phyloP scores from a whole-genome alignment of 148 eudicot genomes.

The Talinum fruticosum region DNA sequence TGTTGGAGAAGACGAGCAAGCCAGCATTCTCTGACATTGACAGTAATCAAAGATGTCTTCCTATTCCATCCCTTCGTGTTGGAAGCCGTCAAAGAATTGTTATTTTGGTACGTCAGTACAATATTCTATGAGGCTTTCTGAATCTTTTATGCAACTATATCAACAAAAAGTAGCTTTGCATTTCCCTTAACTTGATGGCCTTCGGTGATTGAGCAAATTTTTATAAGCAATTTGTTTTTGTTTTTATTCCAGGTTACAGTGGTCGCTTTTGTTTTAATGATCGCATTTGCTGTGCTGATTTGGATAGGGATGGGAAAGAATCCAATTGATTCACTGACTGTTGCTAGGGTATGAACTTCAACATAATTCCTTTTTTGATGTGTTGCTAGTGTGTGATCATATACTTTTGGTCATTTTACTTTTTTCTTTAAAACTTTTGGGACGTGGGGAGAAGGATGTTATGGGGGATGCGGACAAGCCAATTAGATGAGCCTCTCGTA shows the following conservation, averaged over 20 bases:
- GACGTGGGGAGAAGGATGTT: background rate
- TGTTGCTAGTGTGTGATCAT: background rate
- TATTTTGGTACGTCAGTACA: constrained; percentile 52
- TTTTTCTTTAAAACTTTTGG: background rate
- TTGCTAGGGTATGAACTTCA: constrained; percentile 67
- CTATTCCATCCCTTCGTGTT: constrained; percentile 46
- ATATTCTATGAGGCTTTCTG: background rate
- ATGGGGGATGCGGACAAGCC: background rate
- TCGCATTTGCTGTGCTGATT: constrained; percentile 62
- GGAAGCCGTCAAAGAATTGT: constrained; percentile 90
- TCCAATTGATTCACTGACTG: constrained; percentile 65
- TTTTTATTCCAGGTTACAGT: constrained; percentile 54
- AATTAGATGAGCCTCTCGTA: background rate
- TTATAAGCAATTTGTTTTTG: constrained; percentile 11
- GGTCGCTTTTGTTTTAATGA: constrained; percentile 54
- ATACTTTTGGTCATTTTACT: background rate
- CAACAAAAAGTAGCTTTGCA: background rate
- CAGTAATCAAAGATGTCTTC: constrained; percentile 50
- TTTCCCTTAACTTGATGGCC: background rate
- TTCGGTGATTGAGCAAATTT: background rate
- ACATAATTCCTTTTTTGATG: background rate
- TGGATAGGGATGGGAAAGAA: constrained; percentile 86
- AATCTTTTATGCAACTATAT: background rate
- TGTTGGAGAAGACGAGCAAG: constrained; percentile 55
- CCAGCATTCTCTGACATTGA: constrained; percentile 29